Evolutionary conservation across 768 basidiomycete species (phyloP).

Genomic region (Psilocybe azurescens): DNA sequence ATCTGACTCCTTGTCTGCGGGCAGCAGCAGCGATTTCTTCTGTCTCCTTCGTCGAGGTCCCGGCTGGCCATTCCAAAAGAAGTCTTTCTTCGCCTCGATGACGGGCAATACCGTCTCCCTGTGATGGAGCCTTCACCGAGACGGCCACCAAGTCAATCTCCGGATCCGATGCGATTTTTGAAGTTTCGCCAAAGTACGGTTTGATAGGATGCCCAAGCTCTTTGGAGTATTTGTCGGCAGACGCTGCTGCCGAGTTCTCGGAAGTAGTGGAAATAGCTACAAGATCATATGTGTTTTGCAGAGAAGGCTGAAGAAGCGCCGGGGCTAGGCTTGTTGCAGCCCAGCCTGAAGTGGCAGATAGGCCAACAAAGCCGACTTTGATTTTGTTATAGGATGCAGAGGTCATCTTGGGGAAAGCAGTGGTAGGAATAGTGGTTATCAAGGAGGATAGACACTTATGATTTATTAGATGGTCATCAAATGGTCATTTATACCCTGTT

Average conservation of each 20-base stretch:
- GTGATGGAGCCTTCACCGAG: slow-evolving; percentile 38
- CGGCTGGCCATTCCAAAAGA: slow-evolving; percentile 50
- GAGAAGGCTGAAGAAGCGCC: slow-evolving; percentile 24
- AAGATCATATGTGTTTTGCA: slow-evolving; percentile 30
- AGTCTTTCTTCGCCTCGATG: slow-evolving; percentile 41
- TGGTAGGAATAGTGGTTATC: too few species aligned
- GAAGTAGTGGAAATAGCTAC: slow-evolving; percentile 41
- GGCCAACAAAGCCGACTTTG: slow-evolving; percentile 37
- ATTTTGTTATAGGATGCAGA: not conserved
- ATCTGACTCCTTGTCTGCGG: slow-evolving; percentile 31
- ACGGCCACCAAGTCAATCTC: slow-evolving; percentile 43
- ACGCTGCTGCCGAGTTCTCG: slow-evolving; percentile 30
- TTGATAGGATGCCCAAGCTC: slow-evolving; percentile 33
- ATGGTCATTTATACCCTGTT: too few species aligned
- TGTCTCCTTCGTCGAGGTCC: slow-evolving; percentile 34
- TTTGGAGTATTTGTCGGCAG: slow-evolving; percentile 35
- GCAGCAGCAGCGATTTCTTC: slow-evolving; percentile 37
- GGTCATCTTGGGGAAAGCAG: not conserved
- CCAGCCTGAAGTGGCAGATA: slow-evolving; percentile 36
- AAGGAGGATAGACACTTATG: too few species aligned
- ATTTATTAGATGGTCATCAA: too few species aligned
- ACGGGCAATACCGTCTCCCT: slow-evolving; percentile 33
- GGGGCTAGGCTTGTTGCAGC: slow-evolving; percentile 32
- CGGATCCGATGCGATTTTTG: slow-evolving; percentile 37
- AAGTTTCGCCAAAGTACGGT: slow-evolving; percentile 36